Conservation (phyloP, 192 early-diverging fungal genomes). For the Backusella tuberculispora region DNA sequence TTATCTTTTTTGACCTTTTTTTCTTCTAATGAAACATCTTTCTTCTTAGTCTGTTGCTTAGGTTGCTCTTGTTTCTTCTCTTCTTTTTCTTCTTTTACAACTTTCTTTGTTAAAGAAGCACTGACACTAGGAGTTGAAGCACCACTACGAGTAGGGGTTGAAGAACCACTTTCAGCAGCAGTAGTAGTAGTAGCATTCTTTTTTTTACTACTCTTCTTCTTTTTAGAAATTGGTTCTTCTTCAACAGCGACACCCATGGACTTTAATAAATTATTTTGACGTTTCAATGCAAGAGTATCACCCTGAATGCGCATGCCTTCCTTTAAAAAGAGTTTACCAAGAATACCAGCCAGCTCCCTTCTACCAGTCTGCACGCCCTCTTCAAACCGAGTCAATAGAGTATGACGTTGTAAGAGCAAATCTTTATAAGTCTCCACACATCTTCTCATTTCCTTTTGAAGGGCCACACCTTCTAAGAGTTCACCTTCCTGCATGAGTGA, state of each 20-base stretch:
- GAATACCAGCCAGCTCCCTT: conserved; percentile 69
- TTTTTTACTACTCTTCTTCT: conserved; percentile 37
- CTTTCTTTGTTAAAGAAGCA: not conserved
- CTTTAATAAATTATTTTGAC: conserved; percentile 56
- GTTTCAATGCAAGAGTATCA: conserved; percentile 54
- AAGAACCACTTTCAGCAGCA: not conserved
- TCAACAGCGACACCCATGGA: conserved; percentile 49
- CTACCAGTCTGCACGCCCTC: conserved; percentile 73
- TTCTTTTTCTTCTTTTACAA: not conserved
- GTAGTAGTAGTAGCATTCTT: conserved; percentile 9
- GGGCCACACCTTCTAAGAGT: conserved; percentile 63
- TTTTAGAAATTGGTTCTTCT: conserved; percentile 22
- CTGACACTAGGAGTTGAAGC: not conserved
- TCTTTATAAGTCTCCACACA: conserved; percentile 66
- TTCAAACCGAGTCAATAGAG: conserved; percentile 64
- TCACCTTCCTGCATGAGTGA: conserved; percentile 78
- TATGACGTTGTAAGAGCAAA: conserved; percentile 54
- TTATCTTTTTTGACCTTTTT: not conserved
- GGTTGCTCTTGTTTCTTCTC: not conserved
- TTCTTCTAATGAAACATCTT: not conserved
- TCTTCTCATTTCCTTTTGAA: conserved; percentile 50
- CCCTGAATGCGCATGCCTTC: conserved; percentile 75
- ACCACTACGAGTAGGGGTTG: not conserved
- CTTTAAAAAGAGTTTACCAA: conserved; percentile 76
- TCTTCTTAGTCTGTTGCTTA: not conserved